phyloP scores from a whole-genome alignment of 2,329 filamentous ascomycete species.

The Magnaporthiopsis incrustans region DNA sequence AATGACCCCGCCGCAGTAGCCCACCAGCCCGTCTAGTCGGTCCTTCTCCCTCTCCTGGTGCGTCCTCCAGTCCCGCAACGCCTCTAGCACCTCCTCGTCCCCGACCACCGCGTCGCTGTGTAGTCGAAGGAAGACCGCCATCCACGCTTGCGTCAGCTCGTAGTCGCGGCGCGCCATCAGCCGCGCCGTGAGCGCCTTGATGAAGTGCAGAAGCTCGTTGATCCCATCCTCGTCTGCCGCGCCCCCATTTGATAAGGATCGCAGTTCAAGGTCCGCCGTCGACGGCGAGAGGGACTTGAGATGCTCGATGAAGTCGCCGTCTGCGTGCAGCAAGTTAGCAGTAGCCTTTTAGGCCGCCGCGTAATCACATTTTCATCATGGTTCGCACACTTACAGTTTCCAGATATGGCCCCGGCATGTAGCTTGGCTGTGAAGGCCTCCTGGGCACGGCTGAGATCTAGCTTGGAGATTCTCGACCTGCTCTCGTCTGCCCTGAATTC shows the following conservation, averaged over 20 bases:
- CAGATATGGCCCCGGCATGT: slow-evolving; percentile 41
- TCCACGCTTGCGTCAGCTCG: slow-evolving; percentile 93
- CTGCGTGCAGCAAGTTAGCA: slow-evolving; percentile 23
- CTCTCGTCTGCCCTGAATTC: slow-evolving; percentile 32
- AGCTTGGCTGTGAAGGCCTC: slow-evolving; percentile 52
- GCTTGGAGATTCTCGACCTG: slow-evolving; percentile 60
- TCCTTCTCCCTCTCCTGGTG: slow-evolving; percentile 65
- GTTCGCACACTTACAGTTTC: slow-evolving; percentile 48
- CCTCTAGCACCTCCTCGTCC: slow-evolving; percentile 41
- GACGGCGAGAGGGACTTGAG: slow-evolving; percentile 76
- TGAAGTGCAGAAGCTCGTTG: slow-evolving; percentile 72
- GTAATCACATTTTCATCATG: background rate
- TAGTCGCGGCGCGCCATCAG: slow-evolving; percentile 70
- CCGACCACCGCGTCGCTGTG: slow-evolving; percentile 53
- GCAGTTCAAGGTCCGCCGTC: slow-evolving; percentile 82
- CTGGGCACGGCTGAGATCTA: slow-evolving; percentile 50
- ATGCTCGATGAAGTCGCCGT: slow-evolving; percentile 63
- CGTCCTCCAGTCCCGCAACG: slow-evolving; percentile 60
- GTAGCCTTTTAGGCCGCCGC: background rate
- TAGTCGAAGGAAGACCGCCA: slow-evolving; percentile 82
- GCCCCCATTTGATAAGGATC: slow-evolving; percentile 55
- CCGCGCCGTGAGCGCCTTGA: slow-evolving; percentile 67
- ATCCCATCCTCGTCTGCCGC: slow-evolving; percentile 25
- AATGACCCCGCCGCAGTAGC: slow-evolving; percentile 81
- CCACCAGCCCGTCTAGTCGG: slow-evolving; percentile 67